Evolutionary conservation across 352 stramenopile genomes (phyloP), one percentile per base, ranked within the genome.

Genomic region (Globisporangium emineosum): DNA sequence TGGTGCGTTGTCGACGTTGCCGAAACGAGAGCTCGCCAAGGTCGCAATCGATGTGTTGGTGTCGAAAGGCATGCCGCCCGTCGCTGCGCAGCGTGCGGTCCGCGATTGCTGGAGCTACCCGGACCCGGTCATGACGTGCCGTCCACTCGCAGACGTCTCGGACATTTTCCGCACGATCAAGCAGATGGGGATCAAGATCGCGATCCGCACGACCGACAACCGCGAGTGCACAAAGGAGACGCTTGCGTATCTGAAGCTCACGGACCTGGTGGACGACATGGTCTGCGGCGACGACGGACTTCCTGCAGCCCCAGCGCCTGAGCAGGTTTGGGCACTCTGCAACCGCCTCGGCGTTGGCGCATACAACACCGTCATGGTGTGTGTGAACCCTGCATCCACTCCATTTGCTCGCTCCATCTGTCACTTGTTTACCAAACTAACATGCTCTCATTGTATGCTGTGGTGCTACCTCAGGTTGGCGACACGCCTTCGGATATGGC

Each of bases 401-500:
- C 29, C 5, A 32, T 32, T 45, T 47, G 7, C 19, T 47, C 21
- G 40, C 40, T 47, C 17, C 15, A 29, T 40, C 17, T 2, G 15
- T 53, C 17, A 8, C n/a, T 29, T 37, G n/a, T 25, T 52, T 17
- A 35, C 23, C 35, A 42, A 42, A 21, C 40, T 47, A 21, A 47
- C 40, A 21, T 21, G 40, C 9, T 47, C 17, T 2, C 17, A 21
- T 47, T 47, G 7, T 23, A 5, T 45, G 17, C 13, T 17, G 13
- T 45, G 37, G 15, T 45, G 5, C 19, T 47, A 21, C 40, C 15
- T 10, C 35, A 72, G 77, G 77, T 87, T 21, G 78, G 76, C 13
- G 76, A 85, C 52, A 86, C 78, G 4, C 59, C 67, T 10, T 77
- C 76, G 9, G 78, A 87, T 47, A 86, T 85, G 73, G 40, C 37